Base-by-base conservation (phyloP, 139 green algal species). In the Pleodorina starrii region DNA sequence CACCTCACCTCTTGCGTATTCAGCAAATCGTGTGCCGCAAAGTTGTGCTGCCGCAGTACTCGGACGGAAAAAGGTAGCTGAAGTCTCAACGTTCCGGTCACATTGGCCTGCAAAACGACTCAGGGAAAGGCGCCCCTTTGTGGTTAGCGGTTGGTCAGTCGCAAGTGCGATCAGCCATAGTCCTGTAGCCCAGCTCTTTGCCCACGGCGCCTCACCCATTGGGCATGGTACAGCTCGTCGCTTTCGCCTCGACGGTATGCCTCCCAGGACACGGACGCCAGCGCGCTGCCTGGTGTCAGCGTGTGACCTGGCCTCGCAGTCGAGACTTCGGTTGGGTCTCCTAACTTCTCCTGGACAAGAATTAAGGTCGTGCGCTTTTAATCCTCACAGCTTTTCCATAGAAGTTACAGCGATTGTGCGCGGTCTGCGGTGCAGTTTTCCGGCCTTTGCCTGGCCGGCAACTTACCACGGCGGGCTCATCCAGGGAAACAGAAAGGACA, bases 141-240 rank as follows among this genome's bases (percentile, higher is more conserved):
- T n/a, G n/a, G n/a, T n/a, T n/a, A n/a, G n/a, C n/a, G n/a, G n/a
- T n/a, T n/a, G n/a, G n/a, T n/a, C n/a, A n/a, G n/a, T n/a, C n/a
- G n/a, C n/a, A n/a, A n/a, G n/a, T n/a, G 51, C 51, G 14, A 60
- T 60, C 51, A 17, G 14, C 17, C 51, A 60, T 60, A 60, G 14
- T 60, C 51, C 51, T 60, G 51, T 60, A 27, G 51, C 17, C 17
- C n/a, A n/a, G n/a, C n/a, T n/a, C n/a, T n/a, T n/a, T n/a, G n/a
- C n/a, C n/a, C n/a, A n/a, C n/a, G n/a, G n/a, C n/a, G n/a, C n/a
- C 75, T 68, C 19, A 84, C 75, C 75, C 75, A 84, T 2, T 29
- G 12, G 0, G 75, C 75, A 27, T 84, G 75, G 32, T 84, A 84
- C 0, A 84, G 75, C 16, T 84, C 75, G 10, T 84, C 75, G 48